Evolutionary conservation across 805 yeast species (phyloP), one percentile per base, ranked within the genome.

Genomic region (Tetrapisispora arboricola): DNA sequence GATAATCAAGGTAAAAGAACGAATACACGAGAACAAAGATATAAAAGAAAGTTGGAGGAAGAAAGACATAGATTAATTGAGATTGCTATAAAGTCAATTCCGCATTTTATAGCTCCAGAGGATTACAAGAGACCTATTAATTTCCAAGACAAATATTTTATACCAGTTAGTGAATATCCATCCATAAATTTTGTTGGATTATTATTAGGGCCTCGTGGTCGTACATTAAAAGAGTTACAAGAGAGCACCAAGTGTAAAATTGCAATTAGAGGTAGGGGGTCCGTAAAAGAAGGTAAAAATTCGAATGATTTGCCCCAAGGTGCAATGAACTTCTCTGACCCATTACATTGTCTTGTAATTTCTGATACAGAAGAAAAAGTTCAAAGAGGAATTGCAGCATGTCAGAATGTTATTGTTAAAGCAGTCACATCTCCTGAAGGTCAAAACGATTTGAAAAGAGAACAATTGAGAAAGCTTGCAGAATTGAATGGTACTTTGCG

Each of bases 181-280:
- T 90, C 82, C 38, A 80, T 92, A 50, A 92, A 92, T 63, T 90
- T 90, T 57, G 84, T 92, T 40, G 99, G 99, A 0, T 68, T 83
- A 39, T 64, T 92, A 17, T 62, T 92, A 38, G 99, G 99, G 0
- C 98, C 99, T 25, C 78, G 99, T 67, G 99, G 97, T 19, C 81
- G 83, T 51, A 90, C 96, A 0, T 64, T 90, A 51, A 75, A 84
- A 45, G 75, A 76, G 50, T 64, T 94, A 61, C 94, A 90, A 57
- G 78, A 75, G 22, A 78, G 81, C 38, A 80, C 94, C 30, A 95
- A 95, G 1, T 96, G 97, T 15, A 76, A 73, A 49, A 81, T 92
- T 44, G 94, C 88, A 3, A 84, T 92, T 38, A 71, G 99, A 50
- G 99, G 99, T 21, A 79, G 83, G 50, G 99, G 99, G 0, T 88